Evolutionary conservation across 441 rosid species (phyloP).

Genomic region (Jatropha multifida): DNA sequence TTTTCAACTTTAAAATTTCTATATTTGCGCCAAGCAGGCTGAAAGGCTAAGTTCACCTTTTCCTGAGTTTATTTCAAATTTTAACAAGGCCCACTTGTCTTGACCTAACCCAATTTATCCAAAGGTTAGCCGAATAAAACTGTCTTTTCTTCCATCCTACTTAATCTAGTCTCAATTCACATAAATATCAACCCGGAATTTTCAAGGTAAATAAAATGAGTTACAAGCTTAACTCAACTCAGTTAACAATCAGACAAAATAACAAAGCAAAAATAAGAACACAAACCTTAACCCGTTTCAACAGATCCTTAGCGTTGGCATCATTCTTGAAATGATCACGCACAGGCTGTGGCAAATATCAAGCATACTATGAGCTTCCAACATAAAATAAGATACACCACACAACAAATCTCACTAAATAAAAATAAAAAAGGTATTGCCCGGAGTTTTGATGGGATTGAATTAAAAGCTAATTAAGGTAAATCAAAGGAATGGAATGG

Average conservation of each 20-base stretch:
- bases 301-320: constrained; percentile 62
- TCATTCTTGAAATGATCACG: constrained; percentile 71
- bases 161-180: neutral
- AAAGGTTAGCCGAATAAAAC: neutral
- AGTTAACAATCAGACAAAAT: neutral
- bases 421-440: neutral
- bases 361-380: neutral
- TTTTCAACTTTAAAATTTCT: too few relatives aligned
- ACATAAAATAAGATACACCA: neutral
- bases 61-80: neutral
- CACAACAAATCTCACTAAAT: neutral
- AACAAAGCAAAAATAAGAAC: neutral
- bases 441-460: too few relatives aligned
- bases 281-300: constrained; percentile 71
- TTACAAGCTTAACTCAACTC: neutral
- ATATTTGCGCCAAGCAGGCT: too few relatives aligned
- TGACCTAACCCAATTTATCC: neutral
- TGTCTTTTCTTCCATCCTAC: too few relatives aligned
- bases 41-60: neutral
- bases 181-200: neutral
- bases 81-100: neutral
- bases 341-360: constrained; percentile 57
- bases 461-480: too few relatives aligned
- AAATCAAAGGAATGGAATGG: too few relatives aligned
- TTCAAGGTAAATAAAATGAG: neutral